These are phyloP conservation scores for Kuraishia ogatae DNA, from an alignment of 805 yeast species.

Conservation along the genomic window DNA sequence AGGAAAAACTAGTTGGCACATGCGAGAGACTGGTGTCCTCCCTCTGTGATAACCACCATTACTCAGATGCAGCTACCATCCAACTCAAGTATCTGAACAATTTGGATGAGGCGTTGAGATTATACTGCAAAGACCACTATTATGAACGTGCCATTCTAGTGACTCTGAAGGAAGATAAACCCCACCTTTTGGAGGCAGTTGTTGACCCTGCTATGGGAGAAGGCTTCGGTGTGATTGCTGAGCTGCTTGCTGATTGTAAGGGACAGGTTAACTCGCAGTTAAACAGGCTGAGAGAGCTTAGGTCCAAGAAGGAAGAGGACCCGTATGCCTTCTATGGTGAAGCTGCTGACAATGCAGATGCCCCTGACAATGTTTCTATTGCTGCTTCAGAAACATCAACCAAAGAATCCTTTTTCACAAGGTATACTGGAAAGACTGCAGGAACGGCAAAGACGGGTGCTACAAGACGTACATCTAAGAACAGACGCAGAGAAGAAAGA, in stretches of 20 bases:
- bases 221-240: conserved; percentile 82
- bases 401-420: conserved; percentile 85
- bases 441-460: conserved; percentile 98
- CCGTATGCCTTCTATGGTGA: conserved; percentile 80
- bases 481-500: conserved; percentile 89
- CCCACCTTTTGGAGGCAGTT: conserved; percentile 42
- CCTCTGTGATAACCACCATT: conserved; percentile 61
- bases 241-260: conserved; percentile 87
- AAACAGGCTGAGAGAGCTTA: conserved; percentile 72
- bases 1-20: conserved; percentile 30
- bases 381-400: conserved; percentile 94
- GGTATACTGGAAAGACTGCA: conserved; percentile 92
- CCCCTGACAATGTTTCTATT: conserved; percentile 88
- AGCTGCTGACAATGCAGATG: conserved; percentile 51
- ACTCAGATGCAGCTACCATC: conserved; percentile 74
- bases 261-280: conserved; percentile 80
- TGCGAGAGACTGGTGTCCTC: conserved; percentile 54
- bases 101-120: conserved; percentile 50
- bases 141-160: conserved; percentile 72
- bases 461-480: conserved; percentile 84
- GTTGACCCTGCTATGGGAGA: conserved; percentile 76
- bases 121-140: conserved; percentile 66
- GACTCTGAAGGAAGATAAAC: conserved; percentile 34
- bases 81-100: conserved; percentile 54
- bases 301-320: conserved; percentile 75